Evolutionary conservation across 2,329 filamentous ascomycete species (phyloP).

Genomic region (Xylariaceae sp.): DNA sequence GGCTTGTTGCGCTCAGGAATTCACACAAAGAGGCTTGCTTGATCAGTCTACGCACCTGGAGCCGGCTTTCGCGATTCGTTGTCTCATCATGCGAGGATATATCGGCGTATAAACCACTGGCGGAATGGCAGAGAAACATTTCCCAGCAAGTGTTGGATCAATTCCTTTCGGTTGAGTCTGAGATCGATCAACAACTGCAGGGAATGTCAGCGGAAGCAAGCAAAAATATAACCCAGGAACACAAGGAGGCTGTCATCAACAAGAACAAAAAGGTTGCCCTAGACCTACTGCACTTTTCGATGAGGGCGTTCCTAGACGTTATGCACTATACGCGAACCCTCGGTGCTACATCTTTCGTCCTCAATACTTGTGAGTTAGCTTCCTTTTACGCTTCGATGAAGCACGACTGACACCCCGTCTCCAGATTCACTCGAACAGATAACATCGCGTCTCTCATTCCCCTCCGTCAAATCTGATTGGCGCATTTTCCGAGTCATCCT

Average conservation of each 20-base stretch:
- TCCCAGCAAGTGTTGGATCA: conserved; percentile 55
- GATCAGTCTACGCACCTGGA: conserved; percentile 60
- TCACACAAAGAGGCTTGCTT: conserved; percentile 63
- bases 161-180: conserved; percentile 50
- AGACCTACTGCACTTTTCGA: conserved; percentile 48
- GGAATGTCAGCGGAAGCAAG: conserved; percentile 42
- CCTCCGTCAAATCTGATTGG: conserved; percentile 44
- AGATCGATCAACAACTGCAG: conserved; percentile 52
- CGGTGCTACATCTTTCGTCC: conserved; percentile 42
- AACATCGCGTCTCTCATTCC: conserved; percentile 44
- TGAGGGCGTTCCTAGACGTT: conserved; percentile 47
- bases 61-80: conserved; percentile 55
- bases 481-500: conserved; percentile 41
- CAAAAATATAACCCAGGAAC: conserved; percentile 35
- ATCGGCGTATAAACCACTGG: conserved; percentile 45
- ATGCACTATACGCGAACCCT: conserved; percentile 43
- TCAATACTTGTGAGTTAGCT: conserved; percentile 39
- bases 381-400: not conserved
- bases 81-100: conserved; percentile 41
- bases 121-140: conserved; percentile 52
- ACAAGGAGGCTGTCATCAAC: conserved; percentile 46
- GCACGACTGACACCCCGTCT: conserved; percentile 14
- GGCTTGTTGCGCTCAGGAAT: conserved; percentile 52
- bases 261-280: conserved; percentile 49
- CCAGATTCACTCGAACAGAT: conserved; percentile 46